Percentiles rank a stretch among this genome's conserved stretches.
Evolutionary conservation across 148 eudicot species (phyloP).

Genomic region (Nepenthes gracilis): DNA sequence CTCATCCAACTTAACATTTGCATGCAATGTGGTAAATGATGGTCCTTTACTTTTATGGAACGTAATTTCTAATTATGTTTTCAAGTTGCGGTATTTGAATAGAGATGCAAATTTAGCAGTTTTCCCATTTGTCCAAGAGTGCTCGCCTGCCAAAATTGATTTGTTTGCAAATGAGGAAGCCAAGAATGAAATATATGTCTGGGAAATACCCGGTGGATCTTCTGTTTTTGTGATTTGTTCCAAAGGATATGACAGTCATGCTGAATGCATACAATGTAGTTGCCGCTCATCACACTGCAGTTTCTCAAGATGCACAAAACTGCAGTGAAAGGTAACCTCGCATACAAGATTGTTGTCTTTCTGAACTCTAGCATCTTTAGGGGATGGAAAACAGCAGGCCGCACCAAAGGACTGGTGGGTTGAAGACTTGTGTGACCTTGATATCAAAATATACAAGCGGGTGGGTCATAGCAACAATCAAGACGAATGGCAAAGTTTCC

Average conservation of each 20-base stretch:
- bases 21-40: no score
- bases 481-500: constrained; percentile 43
- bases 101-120: constrained; percentile 28
- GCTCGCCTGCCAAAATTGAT: constrained; percentile 58
- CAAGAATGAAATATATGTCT: constrained; percentile 42
- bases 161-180: constrained; percentile 33
- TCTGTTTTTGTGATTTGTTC: constrained; percentile 78
- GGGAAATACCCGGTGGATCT: constrained; percentile 85
- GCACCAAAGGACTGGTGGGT: constrained; percentile 99
- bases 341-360: constrained; percentile 74
- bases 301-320: constrained; percentile 79
- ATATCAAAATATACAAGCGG: constrained; percentile 54
- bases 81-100: no score
- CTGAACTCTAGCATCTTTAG: constrained; percentile 59
- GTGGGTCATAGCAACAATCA: constrained; percentile 47
- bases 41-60: no score
- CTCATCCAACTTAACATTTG: no score
- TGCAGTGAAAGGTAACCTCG: constrained; percentile 77
- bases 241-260: constrained; percentile 82
- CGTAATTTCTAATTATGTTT: no score
- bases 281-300: constrained; percentile 69
- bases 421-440: constrained; percentile 85
- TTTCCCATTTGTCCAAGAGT: constrained; percentile 79
- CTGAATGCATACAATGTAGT: constrained; percentile 80
- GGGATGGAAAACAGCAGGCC: constrained; percentile 63